phyloP scores from a whole-genome alignment of 2,329 filamentous ascomycete species.

The Epichloe scottii region DNA sequence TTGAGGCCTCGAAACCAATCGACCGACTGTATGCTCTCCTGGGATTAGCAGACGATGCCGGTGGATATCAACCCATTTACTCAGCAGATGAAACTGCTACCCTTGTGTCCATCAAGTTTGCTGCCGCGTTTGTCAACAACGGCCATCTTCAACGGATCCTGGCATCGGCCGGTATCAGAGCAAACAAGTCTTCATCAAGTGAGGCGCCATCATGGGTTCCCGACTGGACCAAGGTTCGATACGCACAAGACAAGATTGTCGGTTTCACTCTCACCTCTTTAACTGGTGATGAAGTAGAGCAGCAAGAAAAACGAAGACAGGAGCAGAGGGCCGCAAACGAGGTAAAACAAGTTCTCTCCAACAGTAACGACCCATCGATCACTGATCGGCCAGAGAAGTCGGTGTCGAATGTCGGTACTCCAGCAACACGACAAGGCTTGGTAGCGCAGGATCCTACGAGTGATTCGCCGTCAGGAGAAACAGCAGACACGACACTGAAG shows the following conservation, averaged over 20 bases:
- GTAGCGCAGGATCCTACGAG: background rate
- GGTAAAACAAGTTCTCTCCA: background rate
- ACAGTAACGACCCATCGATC: too few species aligned
- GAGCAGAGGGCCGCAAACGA: background rate
- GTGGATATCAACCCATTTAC: conserved; percentile 4
- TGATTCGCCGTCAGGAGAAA: background rate
- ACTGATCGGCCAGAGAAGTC: background rate
- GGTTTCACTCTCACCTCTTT: background rate
- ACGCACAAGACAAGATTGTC: conserved; percentile 2
- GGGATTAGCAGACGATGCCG: conserved; percentile 5
- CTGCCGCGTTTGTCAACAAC: conserved; percentile 3
- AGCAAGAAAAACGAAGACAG: background rate
- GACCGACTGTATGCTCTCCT: conserved; percentile 5
- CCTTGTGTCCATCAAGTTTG: conserved; percentile 4
- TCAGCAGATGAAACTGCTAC: conserved; percentile 3
- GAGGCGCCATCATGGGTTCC: conserved; percentile 6
- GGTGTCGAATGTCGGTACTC: background rate
- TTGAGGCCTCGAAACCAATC: conserved; percentile 2
- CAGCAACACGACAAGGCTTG: background rate
- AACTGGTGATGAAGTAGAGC: background rate
- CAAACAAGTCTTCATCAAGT: background rate
- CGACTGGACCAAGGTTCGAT: conserved; percentile 5
- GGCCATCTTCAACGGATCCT: conserved; percentile 3
- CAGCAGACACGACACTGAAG: background rate
- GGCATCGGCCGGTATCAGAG: conserved; percentile 3